Base-by-base conservation (phyloP, 1,284 basidiomycete species). In the Heterobasidion parviporum region DNA sequence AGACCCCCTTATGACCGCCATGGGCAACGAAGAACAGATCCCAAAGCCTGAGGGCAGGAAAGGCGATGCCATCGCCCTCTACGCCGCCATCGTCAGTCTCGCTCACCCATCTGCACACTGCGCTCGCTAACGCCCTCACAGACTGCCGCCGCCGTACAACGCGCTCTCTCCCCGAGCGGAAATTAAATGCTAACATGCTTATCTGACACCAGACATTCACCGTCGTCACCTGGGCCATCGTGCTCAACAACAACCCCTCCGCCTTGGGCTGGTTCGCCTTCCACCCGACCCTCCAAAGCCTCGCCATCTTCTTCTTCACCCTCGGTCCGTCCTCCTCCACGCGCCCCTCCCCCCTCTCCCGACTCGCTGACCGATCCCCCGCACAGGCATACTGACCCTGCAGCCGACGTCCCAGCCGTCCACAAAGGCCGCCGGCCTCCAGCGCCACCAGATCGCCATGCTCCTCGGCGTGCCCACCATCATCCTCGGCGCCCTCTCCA, bases 391-490 rank as follows among this genome's bases (percentile, higher is more conserved):
- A 51, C 59, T 86, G 59, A 87, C 84, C n/a, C 78, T 90, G 7
- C 87, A 90, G 63, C 85, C 87, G 0, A 88, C 87, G 1, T 78
- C 80, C 4, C 80, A 82, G 55, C 80, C 84, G 0, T 75, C 69
- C 61, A 81, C 82, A 34, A 90, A 89, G 67, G 75, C 77, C 2
- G 80, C 80, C 1, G 87, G 86, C 0, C 72, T 89, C 0, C 63
- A 68, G 8, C 76, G 85, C 41, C 87, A 90, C 64, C 84, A 89
- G 64, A 65, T 77, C 20, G 78, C 77, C 18, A 80, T 82, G 60
- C 66, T 83, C 10, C 65, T 69, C 16, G 87, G 78, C 1, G 67
- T 83, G 26, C 80, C 83, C 2, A 63, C 74, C n/a, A 74, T 87
- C 51, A 46, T 76, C 14, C 50, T 81, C 6, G 87, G 87, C 6